Percentiles rank a stretch among this genome's conserved stretches.
These are phyloP conservation scores for Gossypium schwendimanii DNA, from an alignment of 441 rosid genomes.

Conservation along the genomic window DNA sequence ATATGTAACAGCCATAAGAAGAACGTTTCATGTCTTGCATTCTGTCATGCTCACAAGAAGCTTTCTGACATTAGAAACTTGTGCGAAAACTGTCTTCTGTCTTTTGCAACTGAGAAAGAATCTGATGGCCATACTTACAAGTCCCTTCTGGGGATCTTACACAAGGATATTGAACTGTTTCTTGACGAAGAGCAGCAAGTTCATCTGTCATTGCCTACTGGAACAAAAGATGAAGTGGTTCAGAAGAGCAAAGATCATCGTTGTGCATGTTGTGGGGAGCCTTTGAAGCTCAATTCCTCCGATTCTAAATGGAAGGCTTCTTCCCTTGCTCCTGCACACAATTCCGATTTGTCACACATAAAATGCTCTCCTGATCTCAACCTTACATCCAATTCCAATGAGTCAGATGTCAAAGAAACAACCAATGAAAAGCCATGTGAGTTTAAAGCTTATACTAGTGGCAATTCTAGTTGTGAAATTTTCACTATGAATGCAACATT, in stretches of 20 bases:
- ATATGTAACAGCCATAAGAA: conserved; percentile 77
- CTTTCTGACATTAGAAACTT: conserved; percentile 68
- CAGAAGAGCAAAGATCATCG: conserved; percentile 24
- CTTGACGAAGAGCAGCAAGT: conserved; percentile 53
- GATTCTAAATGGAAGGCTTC: conserved; percentile 26
- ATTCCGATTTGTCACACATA: conserved; percentile 32
- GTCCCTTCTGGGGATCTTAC: conserved; percentile 69
- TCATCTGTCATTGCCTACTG: conserved; percentile 14
- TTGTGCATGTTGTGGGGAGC: conserved; percentile 68
- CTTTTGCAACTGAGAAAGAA: conserved; percentile 73
- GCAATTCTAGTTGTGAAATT: neutral
- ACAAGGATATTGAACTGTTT: conserved; percentile 64
- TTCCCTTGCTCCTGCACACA: conserved; percentile 50
- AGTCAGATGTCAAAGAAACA: conserved; percentile 32
- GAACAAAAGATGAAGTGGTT: conserved; percentile 38
- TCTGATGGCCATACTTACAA: conserved; percentile 69
- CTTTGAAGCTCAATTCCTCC: conserved; percentile 45
- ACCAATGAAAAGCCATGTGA: conserved; percentile 29
- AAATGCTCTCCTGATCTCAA: conserved; percentile 39
- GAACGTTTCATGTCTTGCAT: conserved; percentile 69
- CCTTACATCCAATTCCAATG: conserved; percentile 31
- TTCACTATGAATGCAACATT: neutral
- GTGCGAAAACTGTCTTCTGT: conserved; percentile 93
- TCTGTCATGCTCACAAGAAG: conserved; percentile 78
- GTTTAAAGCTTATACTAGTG: conserved; percentile 8